Percentiles rank a stretch among this genome's conserved stretches.
These are phyloP conservation scores for Centaurea solstitialis DNA, from an alignment of 129 eudicot genomes.

Conservation along the genomic window DNA sequence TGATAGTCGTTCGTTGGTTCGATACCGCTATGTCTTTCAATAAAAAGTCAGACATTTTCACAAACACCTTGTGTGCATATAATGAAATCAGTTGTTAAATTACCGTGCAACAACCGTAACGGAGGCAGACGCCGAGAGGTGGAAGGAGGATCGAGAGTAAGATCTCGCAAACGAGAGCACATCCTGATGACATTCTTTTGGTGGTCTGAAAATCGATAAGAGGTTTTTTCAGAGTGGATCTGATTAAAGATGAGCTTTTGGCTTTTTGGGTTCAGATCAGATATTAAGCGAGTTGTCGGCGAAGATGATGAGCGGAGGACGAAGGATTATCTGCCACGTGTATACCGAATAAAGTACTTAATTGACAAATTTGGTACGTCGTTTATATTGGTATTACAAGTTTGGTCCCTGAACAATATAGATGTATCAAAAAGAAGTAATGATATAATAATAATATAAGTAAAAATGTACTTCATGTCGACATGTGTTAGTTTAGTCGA, in stretches of 20 bases:
- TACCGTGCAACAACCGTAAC: slow-evolving; percentile 91
- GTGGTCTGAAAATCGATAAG: too few relatives aligned
- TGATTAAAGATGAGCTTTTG: background rate
- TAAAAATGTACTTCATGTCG: too few relatives aligned
- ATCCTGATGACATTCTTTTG: slow-evolving; percentile 37
- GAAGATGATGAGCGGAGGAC: background rate
- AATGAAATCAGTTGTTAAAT: slow-evolving; percentile 1
- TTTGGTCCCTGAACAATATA: background rate
- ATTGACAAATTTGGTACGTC: background rate
- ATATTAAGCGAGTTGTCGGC: background rate
- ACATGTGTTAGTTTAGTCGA: too few relatives aligned
- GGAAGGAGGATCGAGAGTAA: slow-evolving; percentile 72
- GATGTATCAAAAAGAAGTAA: background rate
- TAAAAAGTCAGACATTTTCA: slow-evolving; percentile 17
- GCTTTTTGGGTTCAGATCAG: background rate
- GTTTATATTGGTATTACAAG: background rate
- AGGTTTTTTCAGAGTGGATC: too few relatives aligned
- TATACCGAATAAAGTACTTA: background rate
- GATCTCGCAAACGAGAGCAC: slow-evolving; percentile 56
- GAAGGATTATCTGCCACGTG: background rate
- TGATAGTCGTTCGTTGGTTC: too few relatives aligned
- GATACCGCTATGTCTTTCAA: too few relatives aligned
- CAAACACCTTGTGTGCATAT: slow-evolving; percentile 15
- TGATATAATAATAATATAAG: too few relatives aligned
- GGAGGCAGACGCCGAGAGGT: slow-evolving; percentile 79